phyloP scores from a whole-genome alignment of 1,284 basidiomycete species.

The Omphalotus olearius region DNA sequence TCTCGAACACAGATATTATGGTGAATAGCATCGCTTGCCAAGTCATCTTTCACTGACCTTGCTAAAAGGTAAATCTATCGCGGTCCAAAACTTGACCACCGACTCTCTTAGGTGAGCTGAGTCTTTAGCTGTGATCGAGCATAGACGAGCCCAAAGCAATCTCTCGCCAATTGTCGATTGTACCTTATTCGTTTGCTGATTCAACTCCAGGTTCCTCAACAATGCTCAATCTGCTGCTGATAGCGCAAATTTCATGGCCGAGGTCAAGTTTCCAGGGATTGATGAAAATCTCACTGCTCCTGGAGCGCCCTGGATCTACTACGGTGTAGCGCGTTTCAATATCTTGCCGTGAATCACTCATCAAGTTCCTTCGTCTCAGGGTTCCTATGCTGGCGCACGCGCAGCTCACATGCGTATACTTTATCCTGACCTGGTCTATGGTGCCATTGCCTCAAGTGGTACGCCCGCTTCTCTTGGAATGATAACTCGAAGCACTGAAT shows the following conservation, averaged over 20 bases:
- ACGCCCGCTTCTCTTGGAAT: conserved; percentile 21
- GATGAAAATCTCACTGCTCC: conserved; percentile 66
- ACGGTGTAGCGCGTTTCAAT: conserved; percentile 54
- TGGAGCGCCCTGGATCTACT: conserved; percentile 88
- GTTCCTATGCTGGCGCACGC: conserved; percentile 90
- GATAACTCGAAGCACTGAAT: background rate
- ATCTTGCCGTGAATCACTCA: background rate
- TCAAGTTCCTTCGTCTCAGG: conserved; percentile 33
- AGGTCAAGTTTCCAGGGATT: conserved; percentile 74
- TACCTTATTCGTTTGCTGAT: conserved; percentile 11
- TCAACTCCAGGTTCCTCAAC: conserved; percentile 65
- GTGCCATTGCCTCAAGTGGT: conserved; percentile 90
- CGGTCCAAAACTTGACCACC: conserved; percentile 76
- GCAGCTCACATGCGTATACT: conserved; percentile 89
- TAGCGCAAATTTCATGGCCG: conserved; percentile 85
- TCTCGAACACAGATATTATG: conserved; percentile 88
- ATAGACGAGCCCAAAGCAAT: background rate
- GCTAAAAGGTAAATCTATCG: conserved; percentile 71
- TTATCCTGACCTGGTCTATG: conserved; percentile 86
- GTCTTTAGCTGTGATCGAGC: too few species aligned
- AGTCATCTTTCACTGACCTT: conserved; percentile 7
- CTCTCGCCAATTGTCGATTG: background rate
- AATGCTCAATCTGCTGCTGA: conserved; percentile 91
- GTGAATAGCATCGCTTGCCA: conserved; percentile 31
- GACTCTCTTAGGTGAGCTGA: conserved; percentile 57